Evolutionary conservation across 2,329 filamentous ascomycete genomes (phyloP).

Genomic region (Fusarium miscanthi): DNA sequence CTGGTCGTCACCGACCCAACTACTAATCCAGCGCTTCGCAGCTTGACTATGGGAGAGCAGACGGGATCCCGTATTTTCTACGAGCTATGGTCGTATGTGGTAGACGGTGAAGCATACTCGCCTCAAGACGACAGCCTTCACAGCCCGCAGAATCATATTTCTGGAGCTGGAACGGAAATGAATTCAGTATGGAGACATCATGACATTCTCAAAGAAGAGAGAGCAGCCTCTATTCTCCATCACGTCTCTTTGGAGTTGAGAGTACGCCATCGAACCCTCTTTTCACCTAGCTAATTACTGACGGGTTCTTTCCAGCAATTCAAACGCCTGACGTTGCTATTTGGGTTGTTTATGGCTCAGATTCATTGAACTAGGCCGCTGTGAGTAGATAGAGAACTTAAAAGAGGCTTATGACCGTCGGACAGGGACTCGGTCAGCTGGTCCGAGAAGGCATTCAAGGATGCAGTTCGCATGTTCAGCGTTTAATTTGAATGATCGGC

Average conservation of each 20-base stretch:
- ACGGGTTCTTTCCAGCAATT: not conserved
- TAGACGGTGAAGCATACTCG: fast-evolving
- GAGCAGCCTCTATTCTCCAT: not conserved
- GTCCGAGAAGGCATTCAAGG: not conserved
- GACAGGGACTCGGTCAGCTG: not conserved
- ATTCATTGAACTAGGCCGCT: too few species aligned
- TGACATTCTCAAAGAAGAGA: not conserved
- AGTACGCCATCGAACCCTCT: too few species aligned
- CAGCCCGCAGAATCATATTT: not conserved
- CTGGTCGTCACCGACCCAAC: constrained; percentile 11
- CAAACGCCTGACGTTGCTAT: not conserved
- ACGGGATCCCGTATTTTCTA: constrained; percentile 9
- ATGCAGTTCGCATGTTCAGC: not conserved
- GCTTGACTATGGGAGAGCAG: constrained; percentile 11
- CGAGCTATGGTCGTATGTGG: constrained; percentile 8
- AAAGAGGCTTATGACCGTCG: not conserved
- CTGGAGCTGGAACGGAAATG: not conserved
- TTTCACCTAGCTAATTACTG: not conserved
- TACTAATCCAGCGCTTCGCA: constrained; percentile 11
- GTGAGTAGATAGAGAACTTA: too few species aligned
- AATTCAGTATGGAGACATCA: not conserved
- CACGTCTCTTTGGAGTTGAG: not conserved
- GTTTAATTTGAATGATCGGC: not conserved
- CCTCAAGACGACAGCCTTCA: fast-evolving
- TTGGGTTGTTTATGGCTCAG: not conserved